Conservation (phyloP, 1,284 basidiomycete species). For the Malassezia caprae region DNA sequence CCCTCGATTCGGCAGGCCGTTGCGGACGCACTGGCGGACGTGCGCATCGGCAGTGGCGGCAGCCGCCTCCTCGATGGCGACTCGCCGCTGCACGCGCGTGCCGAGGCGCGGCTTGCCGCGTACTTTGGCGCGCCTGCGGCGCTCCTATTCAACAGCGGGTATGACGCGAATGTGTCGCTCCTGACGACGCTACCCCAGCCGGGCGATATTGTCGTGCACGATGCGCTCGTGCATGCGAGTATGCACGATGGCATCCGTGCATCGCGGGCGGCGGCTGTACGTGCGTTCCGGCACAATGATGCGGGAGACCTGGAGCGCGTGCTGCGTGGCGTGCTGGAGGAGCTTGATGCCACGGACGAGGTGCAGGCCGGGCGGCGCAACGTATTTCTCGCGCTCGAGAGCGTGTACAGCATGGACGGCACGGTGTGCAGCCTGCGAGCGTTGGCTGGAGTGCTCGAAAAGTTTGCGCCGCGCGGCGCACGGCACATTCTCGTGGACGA, state of each 20-base stretch:
- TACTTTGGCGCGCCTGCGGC: constrained; percentile 51
- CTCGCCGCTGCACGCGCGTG: constrained; percentile 27
- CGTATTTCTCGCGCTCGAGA: constrained; percentile 64
- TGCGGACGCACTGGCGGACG: constrained; percentile 42
- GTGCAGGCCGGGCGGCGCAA: constrained; percentile 16
- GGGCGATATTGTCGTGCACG: constrained; percentile 69
- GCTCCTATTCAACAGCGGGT: constrained; percentile 86
- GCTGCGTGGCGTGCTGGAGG: neutral
- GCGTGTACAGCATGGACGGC: constrained; percentile 90
- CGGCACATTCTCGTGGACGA: constrained; percentile 62
- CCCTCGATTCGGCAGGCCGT: constrained; percentile 50
- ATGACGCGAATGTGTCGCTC: constrained; percentile 83
- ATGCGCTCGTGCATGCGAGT: constrained; percentile 81
- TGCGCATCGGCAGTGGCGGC: constrained; percentile 63
- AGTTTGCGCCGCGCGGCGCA: constrained; percentile 54
- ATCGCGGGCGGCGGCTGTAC: constrained; percentile 53
- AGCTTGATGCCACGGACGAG: neutral
- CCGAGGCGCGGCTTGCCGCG: constrained; percentile 28
- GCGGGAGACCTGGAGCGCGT: constrained; percentile 33
- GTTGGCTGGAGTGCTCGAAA: constrained; percentile 58
- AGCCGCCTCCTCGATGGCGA: constrained; percentile 79
- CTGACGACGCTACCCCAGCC: constrained; percentile 72
- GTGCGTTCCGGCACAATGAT: constrained; percentile 68
- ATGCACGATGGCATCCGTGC: constrained; percentile 79
- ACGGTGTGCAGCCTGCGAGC: constrained; percentile 67